Base-by-base conservation (phyloP, 306 rosid species). In the Prunus fruticosa region DNA sequence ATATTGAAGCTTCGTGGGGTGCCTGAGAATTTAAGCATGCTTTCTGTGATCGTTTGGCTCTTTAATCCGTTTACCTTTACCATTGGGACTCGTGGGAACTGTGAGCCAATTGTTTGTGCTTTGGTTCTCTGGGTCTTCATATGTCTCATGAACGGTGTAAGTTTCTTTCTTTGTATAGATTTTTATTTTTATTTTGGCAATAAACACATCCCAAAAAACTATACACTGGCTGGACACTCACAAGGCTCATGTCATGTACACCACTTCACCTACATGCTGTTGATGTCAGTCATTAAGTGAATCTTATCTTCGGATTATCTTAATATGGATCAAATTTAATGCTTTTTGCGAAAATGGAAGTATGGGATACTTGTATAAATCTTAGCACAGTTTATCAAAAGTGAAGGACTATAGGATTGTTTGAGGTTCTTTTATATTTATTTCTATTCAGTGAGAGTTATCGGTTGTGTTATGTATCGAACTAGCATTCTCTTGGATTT, bases 51-150 rank as follows among this genome's bases (percentile, higher is more conserved):
- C 74, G 78, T 79, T 28, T 95, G 97, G 96, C 92, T 95, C 71
- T 91, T 92, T 79, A 91, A 95, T 82, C 99, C 97, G 38, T 92
- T 92, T 75, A 95, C 97, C 16, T 92, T 95, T 84, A 95, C 99
- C 32, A 92, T 92, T 30, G 97, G 97, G 73, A 95, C 97, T 56
- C 85, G 97, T 19, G 97, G 96, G 54, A 95, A 95, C 87, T 92
- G 97, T 78, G 97, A 95, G 84, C 96, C 99, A 41, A 61, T 92
- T 87, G 99, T 91, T 68, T 95, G 97, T 86, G 97, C 96, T 41
- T 58, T 84, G 91, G 80, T 92, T 76, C 86, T 90, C 79, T 90
- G 97, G 96, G 84, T 91, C 84, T 64, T 91, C 69, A 79, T 89
- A 61, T 95, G 99, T 79, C 93, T 92, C 62, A 82, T 92, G 97